These are phyloP conservation scores for Fonsecaea pugnacius DNA, from an alignment of 2,329 filamentous ascomycete genomes.

Conservation along the genomic window DNA sequence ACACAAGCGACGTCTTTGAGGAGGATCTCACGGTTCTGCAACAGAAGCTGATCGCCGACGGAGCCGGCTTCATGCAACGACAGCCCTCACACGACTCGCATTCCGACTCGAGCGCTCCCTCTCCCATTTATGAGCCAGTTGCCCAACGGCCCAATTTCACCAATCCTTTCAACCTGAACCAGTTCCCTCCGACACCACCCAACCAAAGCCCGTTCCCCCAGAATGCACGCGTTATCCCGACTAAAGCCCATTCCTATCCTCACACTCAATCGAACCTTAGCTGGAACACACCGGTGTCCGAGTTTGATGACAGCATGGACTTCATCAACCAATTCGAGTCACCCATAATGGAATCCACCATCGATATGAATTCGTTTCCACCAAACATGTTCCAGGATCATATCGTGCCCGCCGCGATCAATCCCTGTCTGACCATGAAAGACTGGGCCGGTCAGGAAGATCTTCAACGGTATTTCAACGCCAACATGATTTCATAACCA, in stretches of 20 bases:
- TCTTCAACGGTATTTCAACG: constrained; percentile 33
- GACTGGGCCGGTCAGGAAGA: constrained; percentile 36
- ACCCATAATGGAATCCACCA: constrained; percentile 27
- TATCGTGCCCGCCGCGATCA: constrained; percentile 33
- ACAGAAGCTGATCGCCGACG: constrained; percentile 58
- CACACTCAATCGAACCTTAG: constrained; percentile 34
- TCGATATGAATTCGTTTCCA: constrained; percentile 27
- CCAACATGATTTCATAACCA: constrained; percentile 30
- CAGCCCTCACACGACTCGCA: constrained; percentile 62
- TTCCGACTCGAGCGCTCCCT: constrained; percentile 59
- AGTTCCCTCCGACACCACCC: constrained; percentile 48
- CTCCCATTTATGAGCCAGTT: constrained; percentile 41
- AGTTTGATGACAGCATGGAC: constrained; percentile 37
- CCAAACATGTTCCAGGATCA: constrained; percentile 33
- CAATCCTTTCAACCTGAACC: constrained; percentile 36
- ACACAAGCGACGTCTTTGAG: constrained; percentile 60
- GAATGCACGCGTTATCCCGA: constrained; percentile 24
- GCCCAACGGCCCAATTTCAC: constrained; percentile 31
- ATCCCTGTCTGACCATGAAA: constrained; percentile 37
- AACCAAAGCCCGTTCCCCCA: constrained; percentile 45
- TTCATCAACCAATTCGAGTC: constrained; percentile 37
- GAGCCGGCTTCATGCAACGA: constrained; percentile 57
- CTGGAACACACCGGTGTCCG: constrained; percentile 31
- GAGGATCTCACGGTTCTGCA: constrained; percentile 62
- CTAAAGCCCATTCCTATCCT: constrained; percentile 31